Evolutionary conservation across 2,329 filamentous ascomycete species (phyloP).

Genomic region (Aureobasidium sp.): DNA sequence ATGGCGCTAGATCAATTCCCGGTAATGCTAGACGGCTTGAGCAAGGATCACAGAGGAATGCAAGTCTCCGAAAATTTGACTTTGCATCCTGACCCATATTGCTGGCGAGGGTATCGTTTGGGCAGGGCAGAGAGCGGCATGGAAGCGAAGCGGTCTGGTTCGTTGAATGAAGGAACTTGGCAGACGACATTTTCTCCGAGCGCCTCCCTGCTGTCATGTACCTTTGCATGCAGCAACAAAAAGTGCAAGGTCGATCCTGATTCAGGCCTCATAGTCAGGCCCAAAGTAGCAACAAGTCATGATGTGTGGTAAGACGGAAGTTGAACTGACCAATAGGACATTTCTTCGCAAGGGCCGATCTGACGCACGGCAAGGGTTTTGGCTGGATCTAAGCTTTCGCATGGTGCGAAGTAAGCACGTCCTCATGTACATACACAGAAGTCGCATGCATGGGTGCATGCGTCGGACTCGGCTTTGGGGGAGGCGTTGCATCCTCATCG

Average conservation of each 20-base stretch:
- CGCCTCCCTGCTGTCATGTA: not conserved
- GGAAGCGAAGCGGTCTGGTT: not conserved
- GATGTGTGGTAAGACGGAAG: constrained; percentile 5
- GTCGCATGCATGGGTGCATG: not conserved
- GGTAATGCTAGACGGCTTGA: not conserved
- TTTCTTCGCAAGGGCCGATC: not conserved
- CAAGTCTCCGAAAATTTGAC: constrained; percentile 2
- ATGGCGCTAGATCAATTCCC: not conserved
- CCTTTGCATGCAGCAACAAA: not conserved
- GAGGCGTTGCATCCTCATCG: constrained; percentile 7
- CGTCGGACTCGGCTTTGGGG: constrained; percentile 9
- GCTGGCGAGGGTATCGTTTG: not conserved
- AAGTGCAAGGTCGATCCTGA: not conserved
- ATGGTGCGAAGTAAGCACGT: constrained; percentile 1
- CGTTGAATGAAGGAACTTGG: not conserved
- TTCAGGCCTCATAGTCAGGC: not conserved
- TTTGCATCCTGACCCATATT: not conserved
- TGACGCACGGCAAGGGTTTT: not conserved
- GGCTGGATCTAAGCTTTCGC: constrained; percentile 1
- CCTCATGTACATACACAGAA: not conserved
- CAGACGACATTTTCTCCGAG: not conserved
- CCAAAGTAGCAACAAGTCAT: not conserved
- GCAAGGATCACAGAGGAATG: constrained; percentile 1
- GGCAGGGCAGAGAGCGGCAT: not conserved
- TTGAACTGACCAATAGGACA: not conserved